Conservation (phyloP, 2,329 filamentous ascomycete species). For the Sordariomycetes sp. region DNA sequence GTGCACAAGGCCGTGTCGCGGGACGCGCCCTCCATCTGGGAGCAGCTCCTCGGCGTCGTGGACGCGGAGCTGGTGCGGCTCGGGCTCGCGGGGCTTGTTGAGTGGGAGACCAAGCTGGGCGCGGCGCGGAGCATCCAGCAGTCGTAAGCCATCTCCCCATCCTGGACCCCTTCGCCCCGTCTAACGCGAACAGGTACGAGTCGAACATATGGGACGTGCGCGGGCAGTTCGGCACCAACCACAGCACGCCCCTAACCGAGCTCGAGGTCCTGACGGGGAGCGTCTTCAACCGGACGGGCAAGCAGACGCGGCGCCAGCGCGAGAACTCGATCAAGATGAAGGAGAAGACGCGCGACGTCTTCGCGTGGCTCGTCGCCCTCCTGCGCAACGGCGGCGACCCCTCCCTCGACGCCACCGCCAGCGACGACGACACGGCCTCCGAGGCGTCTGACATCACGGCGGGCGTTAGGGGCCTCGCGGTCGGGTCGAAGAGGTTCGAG, state of each 20-base stretch:
- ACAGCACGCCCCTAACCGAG: conserved; percentile 31
- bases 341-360: conserved; percentile 37
- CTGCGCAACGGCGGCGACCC: conserved; percentile 14
- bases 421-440: not conserved
- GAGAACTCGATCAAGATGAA: conserved; percentile 40
- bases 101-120: conserved; percentile 20
- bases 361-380: conserved; percentile 26
- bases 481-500: not conserved
- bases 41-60: conserved; percentile 21
- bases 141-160: conserved; percentile 23
- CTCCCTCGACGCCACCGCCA: not conserved
- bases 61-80: conserved; percentile 8
- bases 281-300: conserved; percentile 39
- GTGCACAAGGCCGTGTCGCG: conserved; percentile 21
- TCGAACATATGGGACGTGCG: conserved; percentile 15
- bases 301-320: conserved; percentile 37
- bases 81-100: conserved; percentile 12
- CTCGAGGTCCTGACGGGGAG: conserved; percentile 44
- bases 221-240: conserved; percentile 20
- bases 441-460: not conserved
- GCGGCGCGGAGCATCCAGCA: conserved; percentile 33
- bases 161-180: conserved; percentile 6
- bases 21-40: conserved; percentile 28
- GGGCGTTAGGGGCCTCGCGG: not conserved
- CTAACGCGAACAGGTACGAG: conserved; percentile 5